Evolutionary conservation across 768 basidiomycete species (phyloP).

Genomic region (Gymnopilus junonius): DNA sequence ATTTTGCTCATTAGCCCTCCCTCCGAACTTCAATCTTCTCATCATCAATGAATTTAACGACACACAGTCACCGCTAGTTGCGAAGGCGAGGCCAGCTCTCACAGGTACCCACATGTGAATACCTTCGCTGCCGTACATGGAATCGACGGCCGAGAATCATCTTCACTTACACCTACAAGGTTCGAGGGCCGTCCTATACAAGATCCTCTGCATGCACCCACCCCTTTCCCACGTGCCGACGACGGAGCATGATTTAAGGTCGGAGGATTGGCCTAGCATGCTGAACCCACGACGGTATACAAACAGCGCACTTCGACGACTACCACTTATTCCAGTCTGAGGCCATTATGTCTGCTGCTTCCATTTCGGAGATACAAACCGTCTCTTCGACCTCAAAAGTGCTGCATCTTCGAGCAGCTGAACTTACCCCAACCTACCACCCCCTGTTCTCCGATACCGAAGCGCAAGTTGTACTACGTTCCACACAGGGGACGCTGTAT

Average conservation of each 20-base stretch:
- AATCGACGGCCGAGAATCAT: constrained; percentile 21
- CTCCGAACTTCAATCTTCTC: constrained; percentile 25
- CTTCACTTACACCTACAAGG: constrained; percentile 15
- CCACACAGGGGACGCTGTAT: constrained; percentile 54
- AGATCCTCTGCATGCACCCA: constrained; percentile 9
- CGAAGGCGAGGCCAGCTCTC: constrained; percentile 18
- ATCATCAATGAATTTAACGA: constrained; percentile 25
- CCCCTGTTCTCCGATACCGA: constrained; percentile 36
- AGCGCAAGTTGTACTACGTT: constrained; percentile 41
- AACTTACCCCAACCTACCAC: constrained; percentile 28
- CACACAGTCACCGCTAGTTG: constrained; percentile 15
- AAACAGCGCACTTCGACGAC: not conserved
- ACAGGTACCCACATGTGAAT: constrained; percentile 19
- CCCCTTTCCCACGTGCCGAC: constrained; percentile 26
- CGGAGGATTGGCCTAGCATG: not conserved
- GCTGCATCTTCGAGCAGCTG: constrained; percentile 18
- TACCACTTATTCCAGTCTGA: constrained; percentile 1
- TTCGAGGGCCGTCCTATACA: constrained; percentile 20
- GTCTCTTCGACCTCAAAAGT: constrained; percentile 6
- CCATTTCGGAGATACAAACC: constrained; percentile 14
- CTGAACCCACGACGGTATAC: not conserved
- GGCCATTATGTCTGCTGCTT: constrained; percentile 21
- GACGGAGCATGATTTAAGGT: constrained; percentile 17
- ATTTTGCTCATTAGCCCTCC: constrained; percentile 19
- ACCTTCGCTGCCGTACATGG: constrained; percentile 15